A percentile compares a stretch with the other conserved stretches of the same genome.
Evolutionary conservation across 352 stramenopile species (phyloP).

Genomic region (Pythium coloratum): DNA sequence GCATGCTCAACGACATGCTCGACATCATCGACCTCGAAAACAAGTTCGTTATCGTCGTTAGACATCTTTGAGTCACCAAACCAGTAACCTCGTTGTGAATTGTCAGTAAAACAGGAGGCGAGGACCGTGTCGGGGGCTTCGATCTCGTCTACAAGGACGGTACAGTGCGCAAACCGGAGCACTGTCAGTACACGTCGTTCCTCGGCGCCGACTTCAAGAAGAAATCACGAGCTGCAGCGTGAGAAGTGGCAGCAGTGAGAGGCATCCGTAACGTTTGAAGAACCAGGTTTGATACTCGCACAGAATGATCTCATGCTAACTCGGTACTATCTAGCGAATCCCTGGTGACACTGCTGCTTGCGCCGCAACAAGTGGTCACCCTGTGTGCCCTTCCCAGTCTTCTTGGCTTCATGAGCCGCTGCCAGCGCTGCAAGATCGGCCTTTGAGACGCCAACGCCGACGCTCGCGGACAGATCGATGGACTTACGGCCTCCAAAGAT

Average conservation of each 20-base stretch:
- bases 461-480: conserved; percentile 11
- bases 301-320: background rate
- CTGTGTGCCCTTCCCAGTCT: conserved; percentile 14
- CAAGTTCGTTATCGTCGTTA: conserved; percentile 36
- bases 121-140: conserved; percentile 71
- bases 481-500: conserved; percentile 20
- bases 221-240: conserved; percentile 8
- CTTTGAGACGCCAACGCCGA: conserved; percentile 4
- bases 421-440: background rate
- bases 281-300: conserved; percentile 2
- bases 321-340: conserved; percentile 4
- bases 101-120: conserved; percentile 29
- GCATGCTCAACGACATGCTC: conserved; percentile 93
- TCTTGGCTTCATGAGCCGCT: conserved; percentile 6
- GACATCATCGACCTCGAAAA: conserved; percentile 94
- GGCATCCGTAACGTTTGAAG: background rate
- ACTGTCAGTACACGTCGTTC: conserved; percentile 74
- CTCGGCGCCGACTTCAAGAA: conserved; percentile 62
- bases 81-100: background rate
- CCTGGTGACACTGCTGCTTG: conserved; percentile 29
- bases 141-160: conserved; percentile 81
- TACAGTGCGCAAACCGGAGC: conserved; percentile 60
- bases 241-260: background rate
- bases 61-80: background rate
- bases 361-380: conserved; percentile 32